Evolutionary conservation across 768 basidiomycete species (phyloP), one percentile per base, ranked within the genome.

Genomic region (Tephrocybe sp.): DNA sequence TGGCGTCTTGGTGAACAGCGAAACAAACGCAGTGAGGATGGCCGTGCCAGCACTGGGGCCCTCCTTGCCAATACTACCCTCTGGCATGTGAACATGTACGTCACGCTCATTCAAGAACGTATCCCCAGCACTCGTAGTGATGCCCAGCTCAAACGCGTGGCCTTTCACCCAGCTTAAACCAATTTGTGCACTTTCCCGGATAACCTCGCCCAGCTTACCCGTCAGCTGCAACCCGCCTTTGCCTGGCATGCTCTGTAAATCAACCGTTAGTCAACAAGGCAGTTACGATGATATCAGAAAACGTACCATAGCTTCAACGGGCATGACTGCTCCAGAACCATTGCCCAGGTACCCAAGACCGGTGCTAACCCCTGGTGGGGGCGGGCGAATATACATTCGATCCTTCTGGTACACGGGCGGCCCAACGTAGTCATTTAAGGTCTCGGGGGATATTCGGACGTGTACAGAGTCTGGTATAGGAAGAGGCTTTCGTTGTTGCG

Each of bases 11-110:
- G 90, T 95, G 70, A 98, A 91, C 50, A 98, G 75, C 37, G 87
- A 90, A 38, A 98, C 93, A 57, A 98, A 88, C 0, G 96, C 94
- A 39, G 89, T 84, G 51, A 97, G 62, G 34, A 99, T 85, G 0
- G 97, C 97, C 4, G 92, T 98, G 28, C 97, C 97, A 1, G 97
- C 97, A 60, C 90, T 93, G 1, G 97, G 97, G 0, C 97, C 97
- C 59, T 97, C 95, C 73, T 98, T 94, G 18, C 91, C 91, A 48
- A 93, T 85, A 62, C 86, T 88, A 8, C 93, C 93, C 65, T 93
- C 93, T 0, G 94, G 93, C 96, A 97, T 98, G 65, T 98, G 97
- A 34, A 99, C 81, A 68, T 98, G 96, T 15, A 98, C 78, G 61
- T 98, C 94, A 34, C 83, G 78, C 62, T 96, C 88, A 20, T 85